Percentiles rank a stretch among this genome's conserved stretches.
Evolutionary conservation across 2,329 filamentous ascomycete genomes (phyloP).

Genomic region (Ceratocystis destructans): DNA sequence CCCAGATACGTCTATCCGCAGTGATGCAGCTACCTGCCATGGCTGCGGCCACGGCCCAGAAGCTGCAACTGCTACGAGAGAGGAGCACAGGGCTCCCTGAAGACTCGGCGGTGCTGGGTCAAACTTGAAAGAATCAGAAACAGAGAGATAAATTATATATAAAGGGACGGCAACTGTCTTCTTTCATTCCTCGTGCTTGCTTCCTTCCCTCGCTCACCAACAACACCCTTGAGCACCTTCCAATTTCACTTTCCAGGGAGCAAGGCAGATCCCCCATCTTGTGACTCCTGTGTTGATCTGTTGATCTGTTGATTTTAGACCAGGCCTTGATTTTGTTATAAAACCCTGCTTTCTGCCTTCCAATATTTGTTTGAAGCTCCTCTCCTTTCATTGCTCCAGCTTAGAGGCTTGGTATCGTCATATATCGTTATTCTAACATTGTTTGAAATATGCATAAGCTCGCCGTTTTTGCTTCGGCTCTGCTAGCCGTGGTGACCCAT

Average conservation of each 20-base stretch:
- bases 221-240: background rate
- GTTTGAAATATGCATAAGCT: constrained; percentile 15
- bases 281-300: background rate
- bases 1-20: background rate
- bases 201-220: background rate
- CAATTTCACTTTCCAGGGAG: constrained; percentile 3
- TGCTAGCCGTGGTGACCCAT: constrained; percentile 15
- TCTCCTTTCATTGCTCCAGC: background rate
- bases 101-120: background rate
- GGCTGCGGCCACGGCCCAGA: background rate
- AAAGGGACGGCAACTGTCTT: background rate
- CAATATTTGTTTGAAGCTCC: background rate
- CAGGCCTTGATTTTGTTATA: background rate
- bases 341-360: background rate
- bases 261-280: background rate
- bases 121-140: background rate
- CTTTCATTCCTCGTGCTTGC: background rate
- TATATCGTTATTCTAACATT: background rate
- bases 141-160: background rate
- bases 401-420: background rate
- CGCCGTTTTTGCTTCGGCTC: constrained; percentile 16
- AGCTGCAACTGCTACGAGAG: background rate
- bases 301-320: no score
- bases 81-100: background rate
- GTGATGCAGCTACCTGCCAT: background rate